Base-by-base conservation (phyloP, 257 asterid species). In the Capsicum pubescens region DNA sequence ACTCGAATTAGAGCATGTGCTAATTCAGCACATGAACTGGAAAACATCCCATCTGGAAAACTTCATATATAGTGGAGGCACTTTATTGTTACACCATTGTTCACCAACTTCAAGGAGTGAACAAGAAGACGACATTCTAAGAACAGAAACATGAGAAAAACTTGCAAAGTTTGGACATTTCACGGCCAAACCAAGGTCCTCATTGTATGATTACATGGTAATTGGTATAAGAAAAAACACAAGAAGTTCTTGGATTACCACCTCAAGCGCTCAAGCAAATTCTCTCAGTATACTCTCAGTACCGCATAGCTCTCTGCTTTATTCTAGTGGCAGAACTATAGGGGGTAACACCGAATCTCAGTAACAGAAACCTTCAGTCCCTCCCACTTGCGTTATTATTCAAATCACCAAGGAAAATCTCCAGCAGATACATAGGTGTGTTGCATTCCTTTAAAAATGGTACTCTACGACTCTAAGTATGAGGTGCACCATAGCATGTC, bases 21-120 rank as follows among this genome's bases (percentile, higher is more conserved):
- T 26, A 77, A 77, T 54, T 54, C 81, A 54, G 48, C 26, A 52
- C 64, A 26, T 76, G 16, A 77, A 77, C 81, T 26, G 42, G 50
- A 77, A 77, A 54, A 77, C 63, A 26, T 1, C 32, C 32, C 32
- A 26, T 26, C 32, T 26, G 32, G 32, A 26, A 26, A 26, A 26
- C 32, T 26, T 26, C 32, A 26, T 26, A 26, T 26, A 26, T 26
- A 26, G 32, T 26, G 32, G 32, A 26, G 32, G 32, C 32, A 26
- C 32, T 26, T 26, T 26, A 26, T 26, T 26, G 32, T 26, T 26
- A 26, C 32, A 52, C 48, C 81, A 26, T 77, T 54, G 9, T 32
- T 77, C 64, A 32, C 21, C 64, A 77, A 54, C 46, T 26, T 77
- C 50, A 77, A 76, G 54, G 63, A 77, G 15, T 54, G 50, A 32